phyloP scores from a whole-genome alignment of 495 filamentous ascomycete species.

The Podospora bellae-mahoneyi region DNA sequence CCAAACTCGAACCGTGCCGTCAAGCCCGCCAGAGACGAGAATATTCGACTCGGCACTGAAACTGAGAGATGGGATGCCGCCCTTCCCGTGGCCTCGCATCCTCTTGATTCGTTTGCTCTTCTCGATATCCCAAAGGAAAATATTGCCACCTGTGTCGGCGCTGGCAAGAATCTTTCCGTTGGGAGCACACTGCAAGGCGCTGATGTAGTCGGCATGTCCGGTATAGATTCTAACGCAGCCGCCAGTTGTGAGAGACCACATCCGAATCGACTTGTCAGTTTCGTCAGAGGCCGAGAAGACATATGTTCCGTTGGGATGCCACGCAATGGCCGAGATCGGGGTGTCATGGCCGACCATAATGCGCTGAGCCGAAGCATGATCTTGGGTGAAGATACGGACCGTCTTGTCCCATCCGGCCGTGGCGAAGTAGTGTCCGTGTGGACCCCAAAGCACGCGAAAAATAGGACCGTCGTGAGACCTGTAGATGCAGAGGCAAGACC shows the following conservation, averaged over 20 bases:
- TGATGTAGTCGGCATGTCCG: constrained; percentile 82
- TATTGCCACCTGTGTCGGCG: constrained; percentile 78
- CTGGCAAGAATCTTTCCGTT: constrained; percentile 85
- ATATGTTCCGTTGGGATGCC: constrained; percentile 90
- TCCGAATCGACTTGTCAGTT: constrained; percentile 84
- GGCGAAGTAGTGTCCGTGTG: constrained; percentile 93
- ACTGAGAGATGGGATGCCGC: constrained; percentile 86
- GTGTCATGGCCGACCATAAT: constrained; percentile 90
- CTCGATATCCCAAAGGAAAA: constrained; percentile 89
- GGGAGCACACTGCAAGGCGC: constrained; percentile 75
- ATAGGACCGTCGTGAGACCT: constrained; percentile 86
- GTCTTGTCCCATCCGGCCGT: constrained; percentile 83
- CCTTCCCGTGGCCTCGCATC: constrained; percentile 90
- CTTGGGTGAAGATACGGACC: constrained; percentile 83
- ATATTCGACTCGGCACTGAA: constrained; percentile 89
- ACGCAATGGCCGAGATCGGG: constrained; percentile 77
- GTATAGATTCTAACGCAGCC: constrained; percentile 86
- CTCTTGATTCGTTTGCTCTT: constrained; percentile 80
- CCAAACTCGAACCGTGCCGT: constrained; percentile 90
- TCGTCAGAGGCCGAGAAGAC: constrained; percentile 79
- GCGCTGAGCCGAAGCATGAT: constrained; percentile 83
- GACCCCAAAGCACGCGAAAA: constrained; percentile 86
- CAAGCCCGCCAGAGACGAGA: constrained; percentile 83
- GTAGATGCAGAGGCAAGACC: constrained; percentile 87
- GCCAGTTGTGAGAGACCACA: constrained; percentile 91